A percentile compares a stretch with the other conserved stretches of the same genome.
Conservation (phyloP, 2,329 filamentous ascomycete genomes). For the Graphiopsis chlorocephala region DNA sequence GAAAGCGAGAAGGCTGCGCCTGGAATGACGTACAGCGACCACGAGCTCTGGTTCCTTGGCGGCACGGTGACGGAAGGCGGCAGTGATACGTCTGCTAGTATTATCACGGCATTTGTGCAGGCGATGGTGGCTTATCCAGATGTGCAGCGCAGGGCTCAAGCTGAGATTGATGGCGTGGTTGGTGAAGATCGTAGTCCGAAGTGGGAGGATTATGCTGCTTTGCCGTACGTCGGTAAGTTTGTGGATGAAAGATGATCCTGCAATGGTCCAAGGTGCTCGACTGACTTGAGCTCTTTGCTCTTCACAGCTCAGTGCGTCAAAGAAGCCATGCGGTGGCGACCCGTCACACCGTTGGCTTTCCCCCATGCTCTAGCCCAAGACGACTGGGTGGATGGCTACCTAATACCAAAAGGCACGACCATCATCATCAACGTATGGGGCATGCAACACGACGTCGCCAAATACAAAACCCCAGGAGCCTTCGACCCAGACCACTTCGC, state of each 20-base stretch:
- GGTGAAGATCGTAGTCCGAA: conserved; percentile 29
- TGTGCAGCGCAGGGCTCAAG: conserved; percentile 31
- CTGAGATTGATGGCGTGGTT: conserved; percentile 32
- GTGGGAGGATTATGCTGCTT: conserved; percentile 31
- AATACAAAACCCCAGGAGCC: conserved; percentile 25
- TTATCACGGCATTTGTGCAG: conserved; percentile 39
- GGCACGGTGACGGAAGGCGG: conserved; percentile 38
- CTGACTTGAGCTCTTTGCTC: background rate
- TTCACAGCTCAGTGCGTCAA: conserved; percentile 30
- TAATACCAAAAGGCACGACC: conserved; percentile 37
- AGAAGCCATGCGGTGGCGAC: conserved; percentile 38
- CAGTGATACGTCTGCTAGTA: conserved; percentile 40
- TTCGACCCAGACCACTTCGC: conserved; percentile 40
- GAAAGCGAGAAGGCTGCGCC: conserved; percentile 22
- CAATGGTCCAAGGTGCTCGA: background rate
- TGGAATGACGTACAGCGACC: conserved; percentile 27
- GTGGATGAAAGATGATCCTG: too few species aligned
- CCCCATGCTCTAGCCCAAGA: conserved; percentile 41
- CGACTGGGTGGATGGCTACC: conserved; percentile 33
- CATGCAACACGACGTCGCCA: conserved; percentile 39
- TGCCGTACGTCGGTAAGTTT: conserved; percentile 32
- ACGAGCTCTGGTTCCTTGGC: conserved; percentile 40
- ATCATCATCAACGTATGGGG: conserved; percentile 40
- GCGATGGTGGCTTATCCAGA: conserved; percentile 32
- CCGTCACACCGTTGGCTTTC: conserved; percentile 33